Conservation (phyloP, 1,284 basidiomycete species). For the Nidula niveotomentosa region DNA sequence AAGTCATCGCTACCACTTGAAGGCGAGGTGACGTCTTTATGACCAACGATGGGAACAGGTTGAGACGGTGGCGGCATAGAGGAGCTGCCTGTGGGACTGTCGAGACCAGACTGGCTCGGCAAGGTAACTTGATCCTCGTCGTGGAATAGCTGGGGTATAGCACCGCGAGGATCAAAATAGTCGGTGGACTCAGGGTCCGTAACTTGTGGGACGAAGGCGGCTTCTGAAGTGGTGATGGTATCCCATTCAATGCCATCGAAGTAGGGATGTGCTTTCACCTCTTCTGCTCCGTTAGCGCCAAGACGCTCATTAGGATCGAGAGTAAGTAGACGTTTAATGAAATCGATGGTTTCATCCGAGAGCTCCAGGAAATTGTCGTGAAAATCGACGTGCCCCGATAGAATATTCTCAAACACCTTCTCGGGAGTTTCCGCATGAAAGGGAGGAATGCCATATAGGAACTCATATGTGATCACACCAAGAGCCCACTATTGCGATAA, state of each 20-base stretch:
- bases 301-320: constrained; percentile 81
- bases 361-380: constrained; percentile 92
- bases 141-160: constrained; percentile 85
- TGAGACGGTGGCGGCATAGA: constrained; percentile 42
- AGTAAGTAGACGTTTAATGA: constrained; percentile 89
- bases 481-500: constrained; percentile 79
- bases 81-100: constrained; percentile 40
- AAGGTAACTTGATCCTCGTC: constrained; percentile 71
- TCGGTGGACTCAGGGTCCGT: constrained; percentile 98
- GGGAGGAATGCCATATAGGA: constrained; percentile 95
- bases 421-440: constrained; percentile 98
- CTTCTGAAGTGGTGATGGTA: constrained; percentile 83
- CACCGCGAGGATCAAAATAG: constrained; percentile 97
- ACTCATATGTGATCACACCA: constrained; percentile 98
- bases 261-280: constrained; percentile 93
- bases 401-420: constrained; percentile 98
- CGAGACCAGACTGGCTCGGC: constrained; percentile 42
- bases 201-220: constrained; percentile 95
- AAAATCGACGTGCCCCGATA: constrained; percentile 96
- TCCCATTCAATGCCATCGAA: constrained; percentile 94
- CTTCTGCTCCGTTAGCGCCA: constrained; percentile 86
- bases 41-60: constrained; percentile 45
- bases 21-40: constrained; percentile 46
- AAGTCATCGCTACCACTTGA: constrained; percentile 81
- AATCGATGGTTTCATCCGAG: constrained; percentile 85